Evolutionary conservation across 345 rosid species (phyloP).

Genomic region (Corymbia maculata): DNA sequence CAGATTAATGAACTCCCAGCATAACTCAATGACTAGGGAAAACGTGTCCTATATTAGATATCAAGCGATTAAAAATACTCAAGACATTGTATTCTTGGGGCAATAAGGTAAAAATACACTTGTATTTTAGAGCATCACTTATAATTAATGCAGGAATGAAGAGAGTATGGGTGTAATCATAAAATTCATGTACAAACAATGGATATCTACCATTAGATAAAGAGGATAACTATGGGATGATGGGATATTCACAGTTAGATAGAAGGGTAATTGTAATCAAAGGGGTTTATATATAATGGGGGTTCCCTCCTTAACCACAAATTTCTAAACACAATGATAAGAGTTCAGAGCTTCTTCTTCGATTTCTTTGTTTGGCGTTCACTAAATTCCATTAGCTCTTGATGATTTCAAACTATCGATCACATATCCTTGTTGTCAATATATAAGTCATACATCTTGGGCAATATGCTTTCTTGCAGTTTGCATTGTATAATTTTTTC

Average conservation of each 20-base stretch:
- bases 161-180: neutral
- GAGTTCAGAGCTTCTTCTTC: neutral
- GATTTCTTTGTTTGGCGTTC: neutral
- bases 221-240: neutral
- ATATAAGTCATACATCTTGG: neutral
- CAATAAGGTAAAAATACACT: neutral
- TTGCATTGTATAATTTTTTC: neutral
- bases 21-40: neutral
- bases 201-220: neutral
- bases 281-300: neutral
- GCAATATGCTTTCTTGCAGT: neutral
- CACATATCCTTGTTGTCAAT: neutral
- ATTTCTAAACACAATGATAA: neutral
- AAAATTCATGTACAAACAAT: neutral
- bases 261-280: neutral
- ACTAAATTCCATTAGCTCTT: neutral
- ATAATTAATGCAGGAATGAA: neutral
- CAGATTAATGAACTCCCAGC: neutral
- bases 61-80: neutral
- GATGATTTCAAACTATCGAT: neutral
- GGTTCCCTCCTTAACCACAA: neutral
- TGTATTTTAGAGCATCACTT: neutral
- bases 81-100: neutral
- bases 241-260: neutral
- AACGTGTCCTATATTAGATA: neutral